Conservation (phyloP, 768 basidiomycete genomes). For the Phylloporus scabripes region DNA sequence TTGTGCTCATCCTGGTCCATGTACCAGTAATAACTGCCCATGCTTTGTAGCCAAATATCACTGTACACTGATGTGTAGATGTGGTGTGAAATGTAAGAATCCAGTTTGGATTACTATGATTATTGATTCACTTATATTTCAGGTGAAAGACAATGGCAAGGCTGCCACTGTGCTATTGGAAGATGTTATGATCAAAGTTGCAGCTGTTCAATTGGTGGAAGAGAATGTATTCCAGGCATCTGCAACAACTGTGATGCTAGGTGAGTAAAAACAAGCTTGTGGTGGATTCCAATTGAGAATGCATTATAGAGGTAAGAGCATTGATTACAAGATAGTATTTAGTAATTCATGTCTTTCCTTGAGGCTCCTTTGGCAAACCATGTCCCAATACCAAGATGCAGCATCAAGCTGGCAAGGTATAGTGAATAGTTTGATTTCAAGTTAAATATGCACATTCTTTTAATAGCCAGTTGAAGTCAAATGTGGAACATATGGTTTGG, state of each 20-base stretch:
- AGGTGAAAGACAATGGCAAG: slow-evolving; percentile 15
- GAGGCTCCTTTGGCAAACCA: slow-evolving; percentile 17
- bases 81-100: slow-evolving; percentile 36
- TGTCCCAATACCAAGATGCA: slow-evolving; percentile 31
- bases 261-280: slow-evolving; percentile 19
- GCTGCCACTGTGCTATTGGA: slow-evolving; percentile 26
- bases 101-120: neutral
- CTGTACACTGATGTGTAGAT: slow-evolving; percentile 47
- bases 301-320: slow-evolving; percentile 20
- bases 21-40: slow-evolving; percentile 35
- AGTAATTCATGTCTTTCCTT: neutral
- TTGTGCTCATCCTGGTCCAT: slow-evolving; percentile 47
- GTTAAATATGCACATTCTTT: neutral
- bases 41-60: slow-evolving; percentile 38
- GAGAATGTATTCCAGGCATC: slow-evolving; percentile 52
- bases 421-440: neutral
- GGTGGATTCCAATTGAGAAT: neutral
- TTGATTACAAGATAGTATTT: neutral
- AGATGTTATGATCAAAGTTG: slow-evolving; percentile 27
- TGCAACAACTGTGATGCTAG: slow-evolving; percentile 43
- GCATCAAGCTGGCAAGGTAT: slow-evolving; percentile 17
- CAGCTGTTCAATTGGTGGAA: slow-evolving; percentile 28
- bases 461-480: slow-evolving; percentile 34
- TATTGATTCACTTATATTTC: neutral
- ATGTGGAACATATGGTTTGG: slow-evolving; percentile 36